These are phyloP conservation scores for Pleodorina starrii DNA, from an alignment of 139 green algal genomes.

Conservation along the genomic window DNA sequence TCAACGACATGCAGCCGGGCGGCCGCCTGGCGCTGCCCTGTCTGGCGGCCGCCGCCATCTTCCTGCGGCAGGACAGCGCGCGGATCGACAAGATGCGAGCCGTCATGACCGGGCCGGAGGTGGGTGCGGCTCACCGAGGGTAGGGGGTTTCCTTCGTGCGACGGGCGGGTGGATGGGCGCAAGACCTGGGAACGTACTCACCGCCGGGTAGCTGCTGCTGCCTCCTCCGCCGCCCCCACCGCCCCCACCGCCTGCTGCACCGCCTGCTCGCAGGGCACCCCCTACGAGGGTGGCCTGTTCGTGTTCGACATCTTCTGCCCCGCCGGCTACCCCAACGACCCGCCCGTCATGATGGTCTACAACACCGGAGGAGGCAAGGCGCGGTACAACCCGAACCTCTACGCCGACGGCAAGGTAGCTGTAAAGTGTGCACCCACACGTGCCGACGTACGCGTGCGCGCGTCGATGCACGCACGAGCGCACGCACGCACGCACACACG, in stretches of 20 bases:
- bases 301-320: constrained; percentile 91
- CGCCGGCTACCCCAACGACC: constrained; percentile 80
- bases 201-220: too few species aligned
- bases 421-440: too few species aligned
- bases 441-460: too few species aligned
- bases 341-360: constrained; percentile 81
- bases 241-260: background rate
- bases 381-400: constrained; percentile 93
- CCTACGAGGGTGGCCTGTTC: constrained; percentile 85
- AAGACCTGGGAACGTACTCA: too few species aligned
- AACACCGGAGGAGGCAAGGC: constrained; percentile 72
- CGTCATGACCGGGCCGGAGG: constrained; percentile 37
- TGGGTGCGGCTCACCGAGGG: background rate
- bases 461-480: too few species aligned
- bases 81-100: constrained; percentile 79
- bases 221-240: too few species aligned
- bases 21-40: constrained; percentile 70
- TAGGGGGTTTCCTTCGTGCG: too few species aligned
- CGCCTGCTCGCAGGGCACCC: constrained; percentile 71
- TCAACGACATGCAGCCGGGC: constrained; percentile 68
- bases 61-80: constrained; percentile 75
- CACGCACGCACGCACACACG: too few species aligned
- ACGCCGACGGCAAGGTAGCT: constrained; percentile 87
- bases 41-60: constrained; percentile 71
- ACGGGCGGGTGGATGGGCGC: too few species aligned